A percentile compares a stretch with the other conserved stretches of the same genome.
These are phyloP conservation scores for Boletus eberwhitei DNA, from an alignment of 768 basidiomycete genomes.

Conservation along the genomic window DNA sequence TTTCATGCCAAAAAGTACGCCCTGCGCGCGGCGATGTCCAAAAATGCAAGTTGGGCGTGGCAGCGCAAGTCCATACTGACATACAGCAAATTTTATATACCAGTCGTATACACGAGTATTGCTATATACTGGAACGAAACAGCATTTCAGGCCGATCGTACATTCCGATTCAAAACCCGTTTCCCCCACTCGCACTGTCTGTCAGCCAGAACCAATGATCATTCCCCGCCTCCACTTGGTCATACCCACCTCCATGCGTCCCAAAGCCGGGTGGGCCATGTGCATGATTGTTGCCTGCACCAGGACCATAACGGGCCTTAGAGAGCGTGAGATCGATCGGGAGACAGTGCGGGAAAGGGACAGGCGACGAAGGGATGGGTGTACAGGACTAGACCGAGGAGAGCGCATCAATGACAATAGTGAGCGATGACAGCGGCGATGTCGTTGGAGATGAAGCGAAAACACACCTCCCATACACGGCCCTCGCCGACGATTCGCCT, in stretches of 20 bases:
- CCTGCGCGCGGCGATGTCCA: too few relatives aligned
- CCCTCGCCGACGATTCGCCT: constrained; percentile 47
- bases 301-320: constrained; percentile 11
- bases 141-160: background rate
- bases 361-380: constrained; percentile 6
- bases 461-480: constrained; percentile 54
- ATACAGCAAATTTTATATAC: background rate
- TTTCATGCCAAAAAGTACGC: too few relatives aligned
- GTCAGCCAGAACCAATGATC: constrained; percentile 27
- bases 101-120: background rate
- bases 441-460: background rate
- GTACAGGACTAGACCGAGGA: constrained; percentile 11
- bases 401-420: too few relatives aligned
- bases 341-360: constrained; percentile 3
- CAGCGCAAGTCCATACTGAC: too few relatives aligned
- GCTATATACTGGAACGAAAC: background rate
- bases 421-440: background rate
- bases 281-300: constrained; percentile 8
- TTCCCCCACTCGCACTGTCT: constrained; percentile 9
- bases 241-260: constrained; percentile 13
- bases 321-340: constrained; percentile 13
- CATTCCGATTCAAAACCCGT: background rate
- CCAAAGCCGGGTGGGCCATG: constrained; percentile 18
- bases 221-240: constrained; percentile 16
- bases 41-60: too few relatives aligned